Evolutionary conservation across 306 rosid genomes (phyloP), one percentile per base, ranked within the genome.

Genomic region (Cicer chorassanicum): DNA sequence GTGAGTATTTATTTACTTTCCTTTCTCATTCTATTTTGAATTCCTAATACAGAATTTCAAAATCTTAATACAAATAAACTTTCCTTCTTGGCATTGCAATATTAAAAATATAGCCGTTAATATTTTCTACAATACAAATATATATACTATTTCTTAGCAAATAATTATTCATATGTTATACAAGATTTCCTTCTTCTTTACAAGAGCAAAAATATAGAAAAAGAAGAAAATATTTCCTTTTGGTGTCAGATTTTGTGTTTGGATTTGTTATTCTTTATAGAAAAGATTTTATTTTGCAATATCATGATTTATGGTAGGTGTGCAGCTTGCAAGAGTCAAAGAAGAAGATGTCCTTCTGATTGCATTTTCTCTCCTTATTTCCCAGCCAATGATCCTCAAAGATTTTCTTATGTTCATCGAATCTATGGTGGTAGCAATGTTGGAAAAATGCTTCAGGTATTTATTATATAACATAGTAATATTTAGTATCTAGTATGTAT

Each of bases 401-500:
- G 86, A 87, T 91, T 91, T 83, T 74, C 89, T 24, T 70, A 9
- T 55, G 96, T 91, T 80, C 96, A 94, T 39, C 79, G 69, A 84
- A 88, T 91, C 41, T 90, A 84, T 76, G 97, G 97, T 79, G 87
- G 90, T 41, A 84, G 84, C 80, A 90, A 90, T 66, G 92, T 91
- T n/a, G 89, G 84, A 40, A 90, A 83, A 76, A 82, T 90, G 85
- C 97, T 94, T 56, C 84, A 83, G 91, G 97, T 94, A 77, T 68
- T 36, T 63, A 41, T 65, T 29, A 29, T 29, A 29, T 29, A 19
- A 29, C 29, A 7, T 44, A 6, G 12, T 9, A 7, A 46, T 46
- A 46, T 46, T 9, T 46, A 46, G 4, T 10, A 46, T 46, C 10
- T 76, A 41, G 24, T 21, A 29, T 19, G 44, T 62, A 34, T 29